phyloP scores from a whole-genome alignment of 1,284 basidiomycete genomes.

The Cutaneotrichosporon curvatum region DNA sequence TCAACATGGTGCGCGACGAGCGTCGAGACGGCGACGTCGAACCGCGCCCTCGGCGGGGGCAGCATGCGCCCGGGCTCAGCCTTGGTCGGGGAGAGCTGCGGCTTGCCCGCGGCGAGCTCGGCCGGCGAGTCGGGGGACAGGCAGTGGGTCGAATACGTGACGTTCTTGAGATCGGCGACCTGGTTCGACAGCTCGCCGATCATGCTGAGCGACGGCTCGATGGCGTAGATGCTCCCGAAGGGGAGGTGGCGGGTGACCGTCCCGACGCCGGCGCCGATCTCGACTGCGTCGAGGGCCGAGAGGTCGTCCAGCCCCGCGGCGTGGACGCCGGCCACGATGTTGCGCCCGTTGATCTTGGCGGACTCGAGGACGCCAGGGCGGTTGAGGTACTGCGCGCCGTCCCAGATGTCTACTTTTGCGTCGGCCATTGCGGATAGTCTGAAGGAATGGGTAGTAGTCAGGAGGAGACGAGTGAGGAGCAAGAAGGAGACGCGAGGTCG shows the following conservation, averaged over 20 bases:
- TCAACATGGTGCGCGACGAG: conserved; percentile 36
- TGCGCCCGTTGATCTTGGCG: conserved; percentile 18
- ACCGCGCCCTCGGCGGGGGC: conserved; percentile 17
- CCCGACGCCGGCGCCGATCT: conserved; percentile 35
- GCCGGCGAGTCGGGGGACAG: conserved; percentile 15
- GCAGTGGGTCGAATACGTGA: conserved; percentile 17
- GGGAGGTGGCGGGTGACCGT: conserved; percentile 28
- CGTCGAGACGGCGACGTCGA: conserved; percentile 29
- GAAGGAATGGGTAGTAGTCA: too few relatives aligned
- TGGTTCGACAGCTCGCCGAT: conserved; percentile 20
- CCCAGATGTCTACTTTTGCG: conserved; percentile 24
- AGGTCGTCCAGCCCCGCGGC: conserved; percentile 14
- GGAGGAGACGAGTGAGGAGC: too few relatives aligned
- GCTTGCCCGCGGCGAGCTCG: conserved; percentile 7
- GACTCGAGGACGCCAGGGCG: conserved; percentile 24
- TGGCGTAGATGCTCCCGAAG: conserved; percentile 28
- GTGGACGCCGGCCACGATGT: conserved; percentile 19
- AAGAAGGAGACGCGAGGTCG: too few relatives aligned
- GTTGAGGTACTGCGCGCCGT: conserved; percentile 27
- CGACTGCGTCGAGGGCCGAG: conserved; percentile 19
- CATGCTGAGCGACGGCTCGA: conserved; percentile 34
- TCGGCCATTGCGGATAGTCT: too few relatives aligned
- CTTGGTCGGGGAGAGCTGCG: conserved; percentile 19
- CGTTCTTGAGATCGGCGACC: conserved; percentile 2
- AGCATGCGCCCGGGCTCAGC: conserved; percentile 14